A percentile compares a stretch with the other conserved stretches of the same genome.
These are phyloP conservation scores for Fusarium chaquense DNA, from an alignment of 2,329 filamentous ascomycete species.

Conservation along the genomic window DNA sequence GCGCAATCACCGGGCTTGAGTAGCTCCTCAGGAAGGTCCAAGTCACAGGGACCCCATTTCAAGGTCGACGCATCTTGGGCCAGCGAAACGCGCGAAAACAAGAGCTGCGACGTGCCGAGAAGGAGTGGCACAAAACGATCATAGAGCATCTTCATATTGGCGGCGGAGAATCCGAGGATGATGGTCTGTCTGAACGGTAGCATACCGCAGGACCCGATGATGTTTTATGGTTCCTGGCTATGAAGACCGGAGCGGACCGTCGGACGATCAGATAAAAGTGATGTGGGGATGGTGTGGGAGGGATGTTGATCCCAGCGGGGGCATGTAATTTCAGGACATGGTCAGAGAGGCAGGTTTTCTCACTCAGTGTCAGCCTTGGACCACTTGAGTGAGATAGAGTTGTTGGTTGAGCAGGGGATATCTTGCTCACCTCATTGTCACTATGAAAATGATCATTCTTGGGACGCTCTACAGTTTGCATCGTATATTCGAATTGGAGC, in stretches of 20 bases:
- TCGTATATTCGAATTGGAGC: no score
- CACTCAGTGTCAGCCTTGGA: not conserved
- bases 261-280: conserved; percentile 2
- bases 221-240: not conserved
- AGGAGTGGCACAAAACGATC: conserved; percentile 4
- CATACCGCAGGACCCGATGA: not conserved
- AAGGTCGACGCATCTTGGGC: conserved; percentile 2
- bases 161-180: not conserved
- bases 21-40: conserved; percentile 11
- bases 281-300: not conserved
- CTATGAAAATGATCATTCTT: not conserved
- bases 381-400: not conserved
- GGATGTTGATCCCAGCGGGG: conserved; percentile 6
- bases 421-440: not conserved
- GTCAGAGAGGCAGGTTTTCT: not conserved
- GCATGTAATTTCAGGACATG: not conserved
- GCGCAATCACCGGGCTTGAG: conserved; percentile 49
- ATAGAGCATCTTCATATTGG: conserved; percentile 1
- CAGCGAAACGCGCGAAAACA: not conserved
- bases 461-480: not conserved
- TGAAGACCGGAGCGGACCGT: not conserved
- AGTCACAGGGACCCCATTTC: conserved; percentile 16
- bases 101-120: conserved; percentile 5
- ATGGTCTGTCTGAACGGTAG: not conserved
- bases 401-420: not conserved